Evolutionary conservation across 306 rosid genomes (phyloP).

Genomic region (Potentilla sterilis): DNA sequence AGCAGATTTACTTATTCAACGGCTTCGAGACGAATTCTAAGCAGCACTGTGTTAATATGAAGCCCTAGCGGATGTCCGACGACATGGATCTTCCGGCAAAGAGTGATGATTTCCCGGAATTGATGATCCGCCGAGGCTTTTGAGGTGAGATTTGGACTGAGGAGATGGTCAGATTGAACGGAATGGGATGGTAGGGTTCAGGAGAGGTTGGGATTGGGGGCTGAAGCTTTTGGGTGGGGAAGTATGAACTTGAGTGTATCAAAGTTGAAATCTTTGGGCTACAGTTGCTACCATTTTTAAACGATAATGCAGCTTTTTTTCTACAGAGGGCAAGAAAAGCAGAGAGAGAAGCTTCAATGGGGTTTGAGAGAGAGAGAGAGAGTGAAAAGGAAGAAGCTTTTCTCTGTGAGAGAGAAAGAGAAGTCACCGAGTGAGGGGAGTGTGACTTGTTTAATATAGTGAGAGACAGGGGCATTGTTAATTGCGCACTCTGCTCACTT

Average conservation of each 20-base stretch:
- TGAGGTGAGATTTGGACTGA: not conserved
- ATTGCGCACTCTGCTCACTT: constrained; percentile 8
- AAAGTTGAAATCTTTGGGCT: constrained; percentile 34
- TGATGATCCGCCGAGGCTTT: not conserved
- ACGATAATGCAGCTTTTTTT: constrained; percentile 34
- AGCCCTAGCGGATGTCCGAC: constrained; percentile 74
- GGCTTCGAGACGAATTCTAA: not conserved
- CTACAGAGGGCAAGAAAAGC: constrained; percentile 21
- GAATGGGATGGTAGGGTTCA: not conserved
- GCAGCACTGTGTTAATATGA: constrained; percentile 1
- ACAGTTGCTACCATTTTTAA: constrained; percentile 29
- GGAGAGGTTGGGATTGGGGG: not conserved
- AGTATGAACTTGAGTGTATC: constrained; percentile 21
- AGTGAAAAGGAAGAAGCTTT: constrained; percentile 27
- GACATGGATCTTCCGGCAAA: constrained; percentile 58
- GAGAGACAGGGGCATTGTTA: not conserved
- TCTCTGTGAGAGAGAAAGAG: not conserved
- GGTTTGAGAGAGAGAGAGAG: constrained; percentile 17
- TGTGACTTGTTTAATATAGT: constrained; percentile 10
- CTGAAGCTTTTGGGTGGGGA: constrained; percentile 28
- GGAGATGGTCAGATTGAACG: constrained; percentile 9
- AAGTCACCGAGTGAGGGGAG: constrained; percentile 3
- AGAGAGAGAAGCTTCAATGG: constrained; percentile 17
- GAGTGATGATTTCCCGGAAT: not conserved
- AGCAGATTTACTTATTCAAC: not conserved